Base-by-base conservation (phyloP, 208 protist genomes). In the Lotmaria passim region DNA sequence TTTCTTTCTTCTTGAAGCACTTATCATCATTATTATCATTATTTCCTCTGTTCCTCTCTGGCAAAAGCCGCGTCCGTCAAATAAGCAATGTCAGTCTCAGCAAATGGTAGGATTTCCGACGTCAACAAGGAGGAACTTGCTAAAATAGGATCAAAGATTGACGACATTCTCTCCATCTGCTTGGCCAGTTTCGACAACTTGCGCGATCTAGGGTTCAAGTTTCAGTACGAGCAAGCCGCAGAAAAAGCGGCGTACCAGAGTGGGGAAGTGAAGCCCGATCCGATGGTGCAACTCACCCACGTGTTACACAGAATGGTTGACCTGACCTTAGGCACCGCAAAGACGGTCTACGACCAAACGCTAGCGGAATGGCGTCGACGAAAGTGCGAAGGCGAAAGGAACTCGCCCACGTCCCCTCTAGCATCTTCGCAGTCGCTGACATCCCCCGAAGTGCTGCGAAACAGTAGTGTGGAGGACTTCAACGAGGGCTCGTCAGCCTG, bases 401-500 rank as follows among this genome's bases (percentile, higher is more conserved):
- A 53, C 23, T 70, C 70, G 14, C 31, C 62, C 12, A 57, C 60
- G 17, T 63, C 47, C 3, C 61, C 55, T 23, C 26, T 52, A 23
- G 41, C 52, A 11, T 58, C 64, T 5, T 75, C 63, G 31, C 66
- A 69, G 28, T 70, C 79, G 7, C 50, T 75, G 24, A 72, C 80
- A 0, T 75, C 81, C 0, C 69, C 72, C 23, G 67, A 72, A 24
- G 66, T 90, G 43, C 60, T 81, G 24, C 80, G 81, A 19, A 83
- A 66, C 41, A 91, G 88, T 57, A 96, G 91, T 65, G 88, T 93
- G 4, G 91, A 89, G 53, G 91, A 96, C 56, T 87, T 93, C 55
- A 67, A 82, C 15, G 86, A 90, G 56, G 87, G 86, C n/a, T 87
- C 85, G 41, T 56, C 82, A 14, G 75, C 64, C n/a, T 93, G 91